These are phyloP conservation scores for Serendipita sp. DNA, from an alignment of 768 basidiomycete species.

Conservation along the genomic window DNA sequence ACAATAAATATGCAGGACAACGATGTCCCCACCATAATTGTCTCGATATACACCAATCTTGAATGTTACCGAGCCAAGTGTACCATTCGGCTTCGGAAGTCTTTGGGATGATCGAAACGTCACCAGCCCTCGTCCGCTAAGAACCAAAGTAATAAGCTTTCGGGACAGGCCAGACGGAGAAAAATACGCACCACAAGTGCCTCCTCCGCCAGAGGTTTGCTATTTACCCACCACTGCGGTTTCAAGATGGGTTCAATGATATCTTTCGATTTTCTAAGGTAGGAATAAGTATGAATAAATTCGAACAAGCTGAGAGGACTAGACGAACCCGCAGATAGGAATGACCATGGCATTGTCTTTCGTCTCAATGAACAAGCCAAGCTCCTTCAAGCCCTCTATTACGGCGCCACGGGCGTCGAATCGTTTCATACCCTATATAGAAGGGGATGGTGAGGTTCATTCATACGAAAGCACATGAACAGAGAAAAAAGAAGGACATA, in stretches of 20 bases:
- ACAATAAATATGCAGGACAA: constrained; percentile 84
- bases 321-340: constrained; percentile 66
- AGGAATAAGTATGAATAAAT: background rate
- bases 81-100: constrained; percentile 89
- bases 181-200: constrained; percentile 48
- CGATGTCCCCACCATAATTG: constrained; percentile 99
- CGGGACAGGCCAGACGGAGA: background rate
- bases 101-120: constrained; percentile 68
- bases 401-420: constrained; percentile 84
- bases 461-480: background rate
- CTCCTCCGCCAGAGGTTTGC: constrained; percentile 78
- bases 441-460: background rate
- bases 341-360: constrained; percentile 98
- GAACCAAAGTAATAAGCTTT: constrained; percentile 5
- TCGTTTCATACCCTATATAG: constrained; percentile 79
- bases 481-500: constrained; percentile 14
- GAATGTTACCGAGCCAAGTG: constrained; percentile 84
- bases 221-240: constrained; percentile 98
- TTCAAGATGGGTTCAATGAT: constrained; percentile 89
- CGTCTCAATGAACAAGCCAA: constrained; percentile 72
- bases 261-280: constrained; percentile 78
- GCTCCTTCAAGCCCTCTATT: constrained; percentile 66
- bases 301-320: background rate
- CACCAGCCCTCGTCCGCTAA: constrained; percentile 78
- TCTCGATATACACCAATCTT: constrained; percentile 98